Evolutionary conservation across 345 rosid genomes (phyloP), one percentile per base, ranked within the genome.

Genomic region (Clarkia xantiana): DNA sequence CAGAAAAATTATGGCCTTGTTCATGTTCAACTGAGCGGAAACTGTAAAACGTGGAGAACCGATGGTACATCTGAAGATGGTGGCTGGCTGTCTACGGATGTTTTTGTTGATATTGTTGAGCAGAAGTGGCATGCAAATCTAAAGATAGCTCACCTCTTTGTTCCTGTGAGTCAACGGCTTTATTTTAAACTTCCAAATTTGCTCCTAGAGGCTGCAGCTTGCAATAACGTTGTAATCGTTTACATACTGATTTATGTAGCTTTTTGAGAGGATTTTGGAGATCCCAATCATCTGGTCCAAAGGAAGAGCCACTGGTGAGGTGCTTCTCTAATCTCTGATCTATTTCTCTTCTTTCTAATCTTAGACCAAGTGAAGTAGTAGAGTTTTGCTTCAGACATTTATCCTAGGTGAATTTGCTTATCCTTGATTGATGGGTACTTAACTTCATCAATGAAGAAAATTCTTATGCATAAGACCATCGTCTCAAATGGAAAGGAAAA

Each of bases 271-370:
- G 64, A 76, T 90, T 58, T 58, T 90, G 76, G 94, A 79, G 61
- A 90, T 90, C 57, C 95, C 95, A 49, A 79, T 86, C 61, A 61
- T 66, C 18, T 90, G 96, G 96, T 77, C 72, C 17, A 79, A 81
- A 66, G 97, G 97, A 65, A 90, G 95, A 79, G 97, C 91, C 64
- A 76, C 86, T 55, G 97, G 97, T 83, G 97, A 90, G 94, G 97
- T 88, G 94, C 86, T 79, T 86, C 54, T 76, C 95, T 83, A 65
- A 72, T 29, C 80, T 71, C 19, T 45, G 54, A 36, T 51, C 61
- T 41, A 23, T 12, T 42, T 45, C 38, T 45, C 20, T 45, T 51
- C 48, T 6, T 12, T 51, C 22, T 44, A 42, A 8, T 9, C 4
- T 40, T 56, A 25, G 20, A 12, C 10, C 36, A 9, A 34, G 0